These are phyloP conservation scores for Aspergillus fumigatiaffinis DNA, from an alignment of 2,329 filamentous ascomycete genomes.

Conservation along the genomic window DNA sequence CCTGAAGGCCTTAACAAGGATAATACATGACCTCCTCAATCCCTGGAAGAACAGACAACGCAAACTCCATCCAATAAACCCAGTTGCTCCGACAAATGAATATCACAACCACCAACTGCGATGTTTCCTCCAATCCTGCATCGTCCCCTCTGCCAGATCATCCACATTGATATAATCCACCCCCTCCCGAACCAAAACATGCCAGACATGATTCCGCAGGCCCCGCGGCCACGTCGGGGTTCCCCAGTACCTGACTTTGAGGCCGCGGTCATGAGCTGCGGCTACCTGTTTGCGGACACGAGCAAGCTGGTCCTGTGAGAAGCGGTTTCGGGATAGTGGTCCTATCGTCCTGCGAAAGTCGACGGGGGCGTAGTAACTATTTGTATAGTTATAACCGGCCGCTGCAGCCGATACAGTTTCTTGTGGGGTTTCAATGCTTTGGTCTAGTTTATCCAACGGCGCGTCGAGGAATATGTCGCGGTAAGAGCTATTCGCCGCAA, in stretches of 20 bases:
- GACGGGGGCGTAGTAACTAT: conserved; percentile 64
- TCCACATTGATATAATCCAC: conserved; percentile 62
- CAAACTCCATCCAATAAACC: no score
- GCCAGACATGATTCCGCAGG: conserved; percentile 55
- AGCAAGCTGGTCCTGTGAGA: conserved; percentile 45
- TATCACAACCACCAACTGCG: conserved; percentile 6
- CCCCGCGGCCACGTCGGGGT: conserved; percentile 55
- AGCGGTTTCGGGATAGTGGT: conserved; percentile 41
- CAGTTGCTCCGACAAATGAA: no score
- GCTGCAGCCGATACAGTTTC: no score
- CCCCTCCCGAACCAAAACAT: conserved; percentile 52
- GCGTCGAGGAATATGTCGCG: conserved; percentile 51
- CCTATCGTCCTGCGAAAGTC: conserved; percentile 56
- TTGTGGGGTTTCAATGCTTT: background rate
- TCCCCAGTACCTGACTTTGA: conserved; percentile 60
- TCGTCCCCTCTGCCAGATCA: conserved; percentile 50
- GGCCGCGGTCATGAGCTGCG: conserved; percentile 48
- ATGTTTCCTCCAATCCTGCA: conserved; percentile 35
- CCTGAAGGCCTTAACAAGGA: no score
- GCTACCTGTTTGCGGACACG: conserved; percentile 46
- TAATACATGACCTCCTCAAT: no score
- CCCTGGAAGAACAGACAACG: no score
- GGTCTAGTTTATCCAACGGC: conserved; percentile 30
- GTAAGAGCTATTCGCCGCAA: conserved; percentile 37
- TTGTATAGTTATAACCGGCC: conserved; percentile 48